Evolutionary conservation across 345 rosid species (phyloP), one percentile per base, ranked within the genome.

Genomic region (Dipteronia dyeriana): DNA sequence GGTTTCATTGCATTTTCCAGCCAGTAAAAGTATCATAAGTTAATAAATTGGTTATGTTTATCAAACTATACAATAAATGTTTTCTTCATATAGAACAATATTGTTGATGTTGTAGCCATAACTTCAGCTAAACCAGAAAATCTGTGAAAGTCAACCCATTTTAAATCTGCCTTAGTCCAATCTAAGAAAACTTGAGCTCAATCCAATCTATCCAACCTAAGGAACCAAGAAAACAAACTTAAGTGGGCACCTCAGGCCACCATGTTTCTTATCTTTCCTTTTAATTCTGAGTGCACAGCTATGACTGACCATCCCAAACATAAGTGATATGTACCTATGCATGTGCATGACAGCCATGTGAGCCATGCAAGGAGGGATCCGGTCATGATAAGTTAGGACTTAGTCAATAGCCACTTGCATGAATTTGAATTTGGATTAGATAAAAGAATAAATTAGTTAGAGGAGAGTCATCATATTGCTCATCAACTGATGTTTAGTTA

Each of bases 121-220:
- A 34, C 38, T 34, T 62, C 43, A 17, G 26, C 47, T 26, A 29
- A 47, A 73, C 9, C 19, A 26, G 11, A 74, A 66, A 38, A 45
- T 60, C 14, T 41, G 20, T 22, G 38, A 19, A 47, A 45, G 16
- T 14, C 22, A 14, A 61, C 60, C 51, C 22, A 45, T 11, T 63
- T n/a, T 26, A 45, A 26, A 63, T 41, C 77, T 64, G 41, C 60
- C 77, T 74, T 51, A 65, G 49, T 47, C 47, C 39, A 74, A 20
- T 64, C 20, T 39, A 53, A 17, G 39, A 57, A 74, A 23, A 63
- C 61, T 14, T 17, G 19, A 26, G 17, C n/a, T 45, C n/a, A 45
- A 45, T 47, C n/a, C 59, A 74, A 17, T 51, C 49, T 51, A 29
- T 26, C 62, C 49, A 12, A n/a, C 31, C 8, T 10, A 4, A 57